Conservation (phyloP, 2,329 filamentous ascomycete species). For the Malbranchea cinnamomea region DNA sequence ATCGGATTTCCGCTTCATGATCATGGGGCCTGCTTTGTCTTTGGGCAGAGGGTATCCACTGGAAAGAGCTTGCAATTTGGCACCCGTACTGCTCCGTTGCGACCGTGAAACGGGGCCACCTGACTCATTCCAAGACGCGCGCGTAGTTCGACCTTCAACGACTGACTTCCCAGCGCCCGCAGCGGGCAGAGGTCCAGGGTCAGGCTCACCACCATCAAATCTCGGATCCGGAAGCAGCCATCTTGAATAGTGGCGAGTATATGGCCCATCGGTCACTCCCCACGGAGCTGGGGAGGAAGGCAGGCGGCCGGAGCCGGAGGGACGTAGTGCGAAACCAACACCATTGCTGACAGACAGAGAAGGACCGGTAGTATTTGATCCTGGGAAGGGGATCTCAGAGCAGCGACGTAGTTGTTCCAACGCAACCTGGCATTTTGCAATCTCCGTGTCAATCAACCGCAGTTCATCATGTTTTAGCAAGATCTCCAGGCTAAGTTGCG, state of each 20-base stretch:
- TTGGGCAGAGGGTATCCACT: conserved; percentile 59
- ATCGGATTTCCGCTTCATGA: conserved; percentile 69
- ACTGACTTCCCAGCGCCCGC: conserved; percentile 27
- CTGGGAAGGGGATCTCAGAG: conserved; percentile 79
- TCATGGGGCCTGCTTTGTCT: conserved; percentile 67
- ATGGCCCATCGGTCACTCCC: conserved; percentile 82
- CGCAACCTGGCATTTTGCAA: conserved; percentile 87
- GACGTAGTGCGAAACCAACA: conserved; percentile 53
- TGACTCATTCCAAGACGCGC: conserved; percentile 53
- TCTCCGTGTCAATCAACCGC: conserved; percentile 84
- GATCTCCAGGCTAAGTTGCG: conserved; percentile 83
- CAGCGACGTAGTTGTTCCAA: conserved; percentile 88
- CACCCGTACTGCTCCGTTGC: conserved; percentile 43
- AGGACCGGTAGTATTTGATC: conserved; percentile 42
- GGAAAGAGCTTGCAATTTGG: conserved; percentile 54
- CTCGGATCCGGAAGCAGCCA: conserved; percentile 83
- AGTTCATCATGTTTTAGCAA: conserved; percentile 89
- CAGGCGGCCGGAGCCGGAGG: conserved; percentile 45
- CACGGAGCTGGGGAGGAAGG: conserved; percentile 74
- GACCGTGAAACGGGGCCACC: conserved; percentile 41
- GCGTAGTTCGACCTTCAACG: conserved; percentile 60
- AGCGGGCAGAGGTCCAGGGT: conserved; percentile 14
- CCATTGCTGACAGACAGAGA: conserved; percentile 58
- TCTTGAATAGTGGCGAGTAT: conserved; percentile 84
- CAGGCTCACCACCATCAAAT: conserved; percentile 53